These are phyloP conservation scores for Chlamydomonas schloesseri DNA, from an alignment of 139 green algal genomes.

Conservation along the genomic window DNA sequence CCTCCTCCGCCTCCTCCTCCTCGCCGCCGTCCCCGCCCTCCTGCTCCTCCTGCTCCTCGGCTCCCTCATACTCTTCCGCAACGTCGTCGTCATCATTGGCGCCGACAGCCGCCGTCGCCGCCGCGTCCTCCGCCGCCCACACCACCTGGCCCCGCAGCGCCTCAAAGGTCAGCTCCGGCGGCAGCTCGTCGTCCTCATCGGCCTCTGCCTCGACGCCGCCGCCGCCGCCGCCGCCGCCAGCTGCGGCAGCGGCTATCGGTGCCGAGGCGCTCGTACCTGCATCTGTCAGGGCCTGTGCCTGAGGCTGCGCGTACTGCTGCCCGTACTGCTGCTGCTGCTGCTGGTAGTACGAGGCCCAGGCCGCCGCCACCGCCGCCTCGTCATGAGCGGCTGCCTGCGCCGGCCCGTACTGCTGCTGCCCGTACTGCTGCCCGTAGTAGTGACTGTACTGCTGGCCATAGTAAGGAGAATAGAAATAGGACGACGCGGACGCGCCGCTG, in stretches of 20 bases:
- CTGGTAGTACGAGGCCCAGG: background rate
- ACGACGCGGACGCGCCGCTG: background rate
- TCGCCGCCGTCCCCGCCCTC: background rate
- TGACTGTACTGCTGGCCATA: background rate
- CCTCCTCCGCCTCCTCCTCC: slow-evolving; percentile 2
- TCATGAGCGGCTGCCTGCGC: background rate
- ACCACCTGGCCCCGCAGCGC: slow-evolving; percentile 18
- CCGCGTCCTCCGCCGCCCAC: background rate
- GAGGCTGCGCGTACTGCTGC: background rate
- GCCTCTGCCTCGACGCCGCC: background rate
- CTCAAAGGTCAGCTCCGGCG: slow-evolving; percentile 33
- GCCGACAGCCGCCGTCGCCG: too few relatives aligned
- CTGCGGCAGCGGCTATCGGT: too few relatives aligned
- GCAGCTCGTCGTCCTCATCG: background rate
- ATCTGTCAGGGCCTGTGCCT: background rate
- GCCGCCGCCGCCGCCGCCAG: too few relatives aligned
- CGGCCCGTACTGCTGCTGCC: background rate
- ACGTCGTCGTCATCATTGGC: too few relatives aligned
- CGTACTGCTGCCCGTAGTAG: background rate
- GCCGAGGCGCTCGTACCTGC: too few relatives aligned
- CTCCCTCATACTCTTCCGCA: too few relatives aligned
- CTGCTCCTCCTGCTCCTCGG: background rate
- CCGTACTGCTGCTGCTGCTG: background rate
- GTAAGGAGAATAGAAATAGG: background rate
- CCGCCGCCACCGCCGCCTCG: background rate